phyloP scores from a whole-genome alignment of 169 alveolate genomes.

The Cryptosporidium viatorum region DNA sequence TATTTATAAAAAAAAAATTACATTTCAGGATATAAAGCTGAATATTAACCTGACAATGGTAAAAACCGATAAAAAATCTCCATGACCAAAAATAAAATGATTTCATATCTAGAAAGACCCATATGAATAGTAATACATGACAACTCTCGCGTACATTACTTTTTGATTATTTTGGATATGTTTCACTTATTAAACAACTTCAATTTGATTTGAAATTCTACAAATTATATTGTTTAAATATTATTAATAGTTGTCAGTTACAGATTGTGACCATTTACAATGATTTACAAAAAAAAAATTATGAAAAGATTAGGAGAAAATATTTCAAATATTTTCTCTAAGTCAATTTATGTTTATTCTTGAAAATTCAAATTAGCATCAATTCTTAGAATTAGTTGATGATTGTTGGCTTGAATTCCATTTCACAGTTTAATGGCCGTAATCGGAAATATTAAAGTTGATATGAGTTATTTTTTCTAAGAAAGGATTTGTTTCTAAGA shows the following conservation, averaged over 20 bases:
- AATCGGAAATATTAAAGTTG: background rate
- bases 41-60: background rate
- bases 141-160: background rate
- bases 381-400: background rate
- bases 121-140: background rate
- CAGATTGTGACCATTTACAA: background rate
- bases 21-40: background rate
- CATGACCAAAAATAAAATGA: background rate
- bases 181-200: background rate
- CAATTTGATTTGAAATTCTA: background rate
- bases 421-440: background rate
- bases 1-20: background rate
- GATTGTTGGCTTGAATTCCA: background rate
- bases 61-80: background rate
- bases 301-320: background rate
- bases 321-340: background rate
- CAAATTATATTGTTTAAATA: background rate
- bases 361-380: background rate
- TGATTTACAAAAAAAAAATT: background rate
- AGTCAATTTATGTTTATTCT: background rate
- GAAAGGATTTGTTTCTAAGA: background rate
- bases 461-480: background rate
- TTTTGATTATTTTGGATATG: background rate
- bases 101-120: background rate
- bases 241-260: background rate